Evolutionary conservation across 805 yeast genomes (phyloP), one percentile per base, ranked within the genome.

Genomic region (Saccharomycopsis sp.): DNA sequence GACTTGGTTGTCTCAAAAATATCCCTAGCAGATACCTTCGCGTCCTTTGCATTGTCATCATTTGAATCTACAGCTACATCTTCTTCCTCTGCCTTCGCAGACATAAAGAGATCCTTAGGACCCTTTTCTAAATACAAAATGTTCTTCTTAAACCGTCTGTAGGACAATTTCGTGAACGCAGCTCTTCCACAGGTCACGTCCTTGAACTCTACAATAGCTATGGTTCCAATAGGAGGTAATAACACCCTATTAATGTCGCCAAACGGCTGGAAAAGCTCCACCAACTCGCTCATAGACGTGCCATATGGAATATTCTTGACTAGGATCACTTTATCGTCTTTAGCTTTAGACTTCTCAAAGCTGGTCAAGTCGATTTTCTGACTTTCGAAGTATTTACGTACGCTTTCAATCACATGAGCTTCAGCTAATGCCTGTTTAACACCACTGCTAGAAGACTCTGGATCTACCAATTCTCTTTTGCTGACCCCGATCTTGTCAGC

Each of bases 341-440:
- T 79, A 67, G 87, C 92, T 61, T 79, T 78, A 5, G 70, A 66
- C 61, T 78, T 76, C 54, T 73, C 74, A 68, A 94, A 93, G 41
- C 83, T 79, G 1, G 86, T 77, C 61, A 94, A 74, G 74, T 93
- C 97, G 50, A 94, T 89, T 41, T 96, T 96, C 68, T 86, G 86
- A 23, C 76, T 72, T 70, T 90, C 96, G 71, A 94, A 94, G 72
- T 84, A 94, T 65, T 83, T 82, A 67, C 97, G 82, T 12, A 94
- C 96, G 70, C 87, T 94, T 52, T 92, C 94, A 67, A 94, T 85
- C 17, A 92, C 97, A 68, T 91, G 94, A 1, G 97, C 96, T 74
- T 94, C 99, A 0, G 99, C 98, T 63, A 94, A 79, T 0, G 99
- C 98, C 72, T 92, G 98, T 69, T 92, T 89, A 14, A 94, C 98